These are phyloP conservation scores for Spathaspora sp. DNA, from an alignment of 805 yeast genomes.

Conservation along the genomic window DNA sequence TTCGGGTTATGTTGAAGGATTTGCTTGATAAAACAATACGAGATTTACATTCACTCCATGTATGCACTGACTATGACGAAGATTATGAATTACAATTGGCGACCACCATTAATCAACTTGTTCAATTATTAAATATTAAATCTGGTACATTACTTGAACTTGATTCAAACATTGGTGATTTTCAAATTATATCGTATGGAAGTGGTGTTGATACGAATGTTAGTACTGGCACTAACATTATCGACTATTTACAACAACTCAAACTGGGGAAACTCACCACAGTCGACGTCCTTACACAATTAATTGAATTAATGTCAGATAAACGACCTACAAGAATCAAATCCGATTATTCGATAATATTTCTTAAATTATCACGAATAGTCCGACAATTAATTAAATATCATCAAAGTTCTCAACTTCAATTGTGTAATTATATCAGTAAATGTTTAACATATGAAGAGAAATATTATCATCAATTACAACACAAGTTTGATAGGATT, in stretches of 20 bases:
- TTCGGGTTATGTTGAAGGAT: not conserved
- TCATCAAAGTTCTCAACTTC: conserved; percentile 14
- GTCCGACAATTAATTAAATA: conserved; percentile 12
- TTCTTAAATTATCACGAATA: conserved; percentile 13
- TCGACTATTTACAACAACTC: not conserved
- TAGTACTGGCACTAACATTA: not conserved
- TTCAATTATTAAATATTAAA: not conserved
- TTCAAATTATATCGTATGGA: not conserved
- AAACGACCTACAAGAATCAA: conserved; percentile 12
- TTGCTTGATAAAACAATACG: not conserved
- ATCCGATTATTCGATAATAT: conserved; percentile 13
- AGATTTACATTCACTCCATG: not conserved
- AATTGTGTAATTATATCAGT: conserved; percentile 9
- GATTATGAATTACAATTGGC: not conserved
- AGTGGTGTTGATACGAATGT: not conserved
- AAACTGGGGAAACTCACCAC: not conserved
- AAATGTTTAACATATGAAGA: conserved; percentile 18
- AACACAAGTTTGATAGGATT: conserved; percentile 11
- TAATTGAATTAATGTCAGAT: not conserved
- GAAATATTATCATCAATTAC: conserved; percentile 13
- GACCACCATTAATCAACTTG: not conserved
- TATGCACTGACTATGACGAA: not conserved
- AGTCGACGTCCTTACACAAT: not conserved
- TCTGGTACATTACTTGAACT: not conserved
- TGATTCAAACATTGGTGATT: not conserved